Percentiles rank a stretch among this genome's conserved stretches.
phyloP scores from a whole-genome alignment of 164 flowering plant species.

The Vitis riparia region DNA sequence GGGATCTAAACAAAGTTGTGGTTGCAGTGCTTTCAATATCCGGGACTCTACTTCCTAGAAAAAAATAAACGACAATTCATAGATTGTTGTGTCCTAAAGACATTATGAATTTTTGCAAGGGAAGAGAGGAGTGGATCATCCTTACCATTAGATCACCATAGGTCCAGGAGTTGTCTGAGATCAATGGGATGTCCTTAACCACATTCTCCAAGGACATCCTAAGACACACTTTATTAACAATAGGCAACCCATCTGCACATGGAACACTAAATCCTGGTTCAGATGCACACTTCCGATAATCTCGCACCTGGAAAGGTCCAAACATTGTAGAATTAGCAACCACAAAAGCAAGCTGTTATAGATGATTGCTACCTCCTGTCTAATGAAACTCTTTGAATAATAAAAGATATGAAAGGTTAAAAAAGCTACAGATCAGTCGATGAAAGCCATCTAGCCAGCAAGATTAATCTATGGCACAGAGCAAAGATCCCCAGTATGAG shows the following conservation, averaged over 20 bases:
- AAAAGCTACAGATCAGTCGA: no score
- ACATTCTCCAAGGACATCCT: constrained; percentile 91
- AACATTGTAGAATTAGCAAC: constrained; percentile 2
- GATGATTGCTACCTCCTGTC: no score
- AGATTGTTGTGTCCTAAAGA: no score
- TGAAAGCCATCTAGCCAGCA: no score
- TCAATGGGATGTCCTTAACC: constrained; percentile 85
- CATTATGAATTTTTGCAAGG: background rate
- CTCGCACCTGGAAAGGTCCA: constrained; percentile 63
- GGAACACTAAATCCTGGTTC: constrained; percentile 41
- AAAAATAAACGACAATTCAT: background rate
- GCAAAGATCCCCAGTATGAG: no score
- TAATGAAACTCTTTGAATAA: no score
- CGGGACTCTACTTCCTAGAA: constrained; percentile 90
- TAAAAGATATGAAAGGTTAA: no score
- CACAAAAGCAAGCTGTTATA: background rate
- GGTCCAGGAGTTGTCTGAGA: constrained; percentile 85
- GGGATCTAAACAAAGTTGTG: constrained; percentile 84
- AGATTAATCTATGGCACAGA: no score
- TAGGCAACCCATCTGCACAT: constrained; percentile 38
- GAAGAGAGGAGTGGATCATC: constrained; percentile 6
- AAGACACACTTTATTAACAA: constrained; percentile 59
- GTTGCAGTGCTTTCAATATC: constrained; percentile 84
- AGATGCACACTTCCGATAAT: constrained; percentile 57
- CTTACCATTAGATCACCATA: constrained; percentile 94